Evolutionary conservation across 306 rosid genomes (phyloP), one percentile per base, ranked within the genome.

Genomic region (Lathyrus oleraceus): DNA sequence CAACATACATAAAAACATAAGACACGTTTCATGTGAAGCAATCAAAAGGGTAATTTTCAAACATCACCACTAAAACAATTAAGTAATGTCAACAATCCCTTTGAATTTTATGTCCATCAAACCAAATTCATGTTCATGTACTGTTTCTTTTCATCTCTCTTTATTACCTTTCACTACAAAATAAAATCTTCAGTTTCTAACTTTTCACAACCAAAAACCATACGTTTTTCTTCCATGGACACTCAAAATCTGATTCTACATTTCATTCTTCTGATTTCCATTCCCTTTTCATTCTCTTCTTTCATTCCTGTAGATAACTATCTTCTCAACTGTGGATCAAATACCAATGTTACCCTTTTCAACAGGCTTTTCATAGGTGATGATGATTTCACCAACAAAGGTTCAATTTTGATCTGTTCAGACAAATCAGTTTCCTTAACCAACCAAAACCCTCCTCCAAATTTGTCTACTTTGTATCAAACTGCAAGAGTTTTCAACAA

Each of bases 251-350:
- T 75, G 4, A 39, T 58, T 45, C 17, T 47, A 61, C 70, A 71
- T 21, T 67, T 81, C 43, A 70, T 75, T 69, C 71, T 83, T 25
- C 63, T 39, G n/a, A n/a, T n/a, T n/a, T n/a, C n/a, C n/a, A n/a
- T n/a, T n/a, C n/a, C n/a, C n/a, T n/a, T n/a, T n/a, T 75, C 91
- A 35, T 61, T 71, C 43, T 73, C 78, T 69, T 71, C 81, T 38
- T 89, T 92, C 81, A 78, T 72, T 74, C 96, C 97, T 61, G 53
- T 27, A 44, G 95, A 89, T 63, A 86, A 83, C 76, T 89, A 71
- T 76, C 97, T 92, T 17, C 75, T 92, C 85, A 87, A 73, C 71
- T 92, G 97, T 73, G 96, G 97, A 70, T 87, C 96, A 38, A 25
- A 80, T 56, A 27, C 73, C 81, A 87, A 86, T 81, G 65, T 70